phyloP scores from a whole-genome alignment of 495 filamentous ascomycete genomes.

The Elasticomyces elasticus region DNA sequence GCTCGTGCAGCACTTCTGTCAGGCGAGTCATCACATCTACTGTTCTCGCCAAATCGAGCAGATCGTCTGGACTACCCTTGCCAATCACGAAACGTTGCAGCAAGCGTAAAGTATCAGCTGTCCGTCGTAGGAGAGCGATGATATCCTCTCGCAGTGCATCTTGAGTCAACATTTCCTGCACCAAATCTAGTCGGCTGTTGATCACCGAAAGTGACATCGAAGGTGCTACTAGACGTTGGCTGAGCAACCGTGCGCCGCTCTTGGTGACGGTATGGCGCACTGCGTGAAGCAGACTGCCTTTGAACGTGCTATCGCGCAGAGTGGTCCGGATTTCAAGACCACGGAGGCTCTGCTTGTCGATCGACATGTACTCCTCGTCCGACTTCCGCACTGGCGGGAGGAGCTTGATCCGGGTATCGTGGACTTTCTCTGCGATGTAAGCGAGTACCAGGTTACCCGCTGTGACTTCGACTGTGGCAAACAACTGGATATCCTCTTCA shows the following conservation, averaged over 20 bases:
- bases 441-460: constrained; percentile 69
- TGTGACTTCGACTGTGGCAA: constrained; percentile 44
- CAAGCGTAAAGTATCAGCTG: constrained; percentile 77
- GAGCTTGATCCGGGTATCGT: constrained; percentile 70
- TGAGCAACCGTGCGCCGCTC: constrained; percentile 74
- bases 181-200: constrained; percentile 70
- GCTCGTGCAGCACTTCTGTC: constrained; percentile 37
- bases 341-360: constrained; percentile 83
- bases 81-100: constrained; percentile 89
- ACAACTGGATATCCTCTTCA: constrained; percentile 32
- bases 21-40: constrained; percentile 70
- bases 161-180: constrained; percentile 58
- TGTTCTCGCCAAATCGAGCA: constrained; percentile 70
- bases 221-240: constrained; percentile 72
- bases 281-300: constrained; percentile 79
- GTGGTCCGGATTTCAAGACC: constrained; percentile 83
- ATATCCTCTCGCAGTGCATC: constrained; percentile 56
- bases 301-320: constrained; percentile 58
- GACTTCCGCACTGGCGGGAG: constrained; percentile 69
- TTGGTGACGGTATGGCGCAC: constrained; percentile 84
- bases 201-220: constrained; percentile 76
- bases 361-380: constrained; percentile 66
- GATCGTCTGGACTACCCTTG: constrained; percentile 86
- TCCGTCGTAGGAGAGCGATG: constrained; percentile 56
- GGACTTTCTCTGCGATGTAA: constrained; percentile 71